Evolutionary conservation across 257 asterid species (phyloP), one percentile per base, ranked within the genome.

Genomic region (Vinca minor): DNA sequence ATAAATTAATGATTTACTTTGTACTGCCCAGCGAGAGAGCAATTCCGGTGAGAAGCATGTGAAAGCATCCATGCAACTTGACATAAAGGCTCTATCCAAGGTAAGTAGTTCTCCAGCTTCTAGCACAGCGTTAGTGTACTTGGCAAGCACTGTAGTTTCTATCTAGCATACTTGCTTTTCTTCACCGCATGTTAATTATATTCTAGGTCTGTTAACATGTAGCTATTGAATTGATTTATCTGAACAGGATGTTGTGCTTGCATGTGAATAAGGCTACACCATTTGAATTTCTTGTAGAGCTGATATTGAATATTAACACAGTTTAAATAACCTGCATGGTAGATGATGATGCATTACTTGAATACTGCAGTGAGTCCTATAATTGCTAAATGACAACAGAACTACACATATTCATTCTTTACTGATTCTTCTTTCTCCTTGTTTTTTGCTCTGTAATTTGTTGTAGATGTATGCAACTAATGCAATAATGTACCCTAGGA

Each of bases 381-480:
- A 5, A 15, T 54, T 54, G 60, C 39, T 26, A 54, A 38, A 54
- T 29, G 60, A 8, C 60, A 5, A 54, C 5, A 29, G 23, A 13
- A 23, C 31, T 21, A 49, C 56, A 21, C 56, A 21, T 23, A 49
- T 49, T 49, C 29, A 20, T 9, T 49, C 13, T 21, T 49, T 49
- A 21, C 17, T 21, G 32, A 49, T 49, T 29, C 17, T 23, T 49
- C 34, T 36, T 38, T 60, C 47, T n/a, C 65, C 20, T 12, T 60
- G 14, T 59, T n/a, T n/a, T n/a, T n/a, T n/a, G n/a, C n/a, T n/a
- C n/a, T n/a, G n/a, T n/a, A n/a, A n/a, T n/a, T n/a, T n/a, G n/a
- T 23, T 21, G 38, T 56, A 64, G 69, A 64, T 64, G 69, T 49
- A 20, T 36, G 69, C 38, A 56, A 64, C 44, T 42, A 64, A 64